Base-by-base conservation (phyloP, 2,329 filamentous ascomycete genomes). In the Xylariaceae sp. region DNA sequence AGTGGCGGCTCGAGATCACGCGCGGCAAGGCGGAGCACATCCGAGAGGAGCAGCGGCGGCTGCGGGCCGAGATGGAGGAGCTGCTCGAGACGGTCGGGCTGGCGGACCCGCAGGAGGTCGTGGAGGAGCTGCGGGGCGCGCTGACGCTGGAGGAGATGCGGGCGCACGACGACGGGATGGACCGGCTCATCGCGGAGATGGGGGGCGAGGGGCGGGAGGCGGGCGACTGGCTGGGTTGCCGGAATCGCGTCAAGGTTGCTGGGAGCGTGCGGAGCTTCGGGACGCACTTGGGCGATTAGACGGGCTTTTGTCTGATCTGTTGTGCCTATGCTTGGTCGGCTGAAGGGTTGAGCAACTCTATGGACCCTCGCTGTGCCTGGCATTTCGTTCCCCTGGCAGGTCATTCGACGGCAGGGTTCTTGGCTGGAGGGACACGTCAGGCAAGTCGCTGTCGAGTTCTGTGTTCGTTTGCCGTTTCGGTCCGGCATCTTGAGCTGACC, bases 111-210 rank as follows among this genome's bases (percentile, higher is more conserved):
- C 6, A n/a, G 8, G 30, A n/a, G 30, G 30, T n/a, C 8, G 30
- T 9, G 8, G 30, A n/a, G 30, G 22, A 6, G 22, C 43, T 19
- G 31, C 41, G 3, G 46, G 19, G 3, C 46, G 43, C 15, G 46
- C 39, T n/a, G 15, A 18, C 18, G 33, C 8, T 24, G 18, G 4
- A n/a, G 22, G 22, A 37, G 22, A 13, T 28, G 34, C 19, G 33
- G 12, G 16, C 4, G 17, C 15, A 18, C 13, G 33, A 34, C 17
- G 33, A 34, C 12, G 33, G 19, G 33, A 17, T 18, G 15, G 30
- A 32, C 16, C 30, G 30, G 6, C 6, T 42, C 13, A 9, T 35
- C 13, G 36, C 40, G 11, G 37, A 38, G 8, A 42, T 37, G 38
- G 35, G 35, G 15, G 22, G 6, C 6, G 22, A 11, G 6, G 22